Evolutionary conservation across 768 basidiomycete genomes (phyloP), one percentile per base, ranked within the genome.

Genomic region (Trametes maxima): DNA sequence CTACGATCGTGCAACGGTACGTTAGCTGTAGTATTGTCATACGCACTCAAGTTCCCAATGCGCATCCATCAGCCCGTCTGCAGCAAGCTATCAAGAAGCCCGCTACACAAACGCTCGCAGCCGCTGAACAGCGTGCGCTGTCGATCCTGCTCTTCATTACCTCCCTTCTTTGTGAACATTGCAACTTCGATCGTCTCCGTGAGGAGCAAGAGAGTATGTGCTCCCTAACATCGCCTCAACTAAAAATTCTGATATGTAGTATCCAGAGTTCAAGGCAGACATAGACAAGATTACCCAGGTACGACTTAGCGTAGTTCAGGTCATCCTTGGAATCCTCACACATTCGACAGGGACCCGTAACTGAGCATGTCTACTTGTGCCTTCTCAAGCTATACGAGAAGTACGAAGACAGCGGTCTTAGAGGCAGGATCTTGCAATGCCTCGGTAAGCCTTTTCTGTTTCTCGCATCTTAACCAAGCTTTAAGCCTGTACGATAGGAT

Each of bases 1-100:
- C 71, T 98, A 64, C 90, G 90, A 66, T 94, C 92, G 0, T 95
- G 93, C 74, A 91, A 94, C 68, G 80, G 94, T 91, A 62, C 53
- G 83, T 68, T 2, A 5, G 3, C 2, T 19, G 6, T 40, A 12
- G 40, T 19, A 14, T 24, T 17, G 42, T 47, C 33, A 35, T 14
- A 60, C 37, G 8, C 35, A 33, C 19, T 36, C 3, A 46, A n/a
- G 25, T 1, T 51, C 36, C 16, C 40, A 35, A 52, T 60, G 17
- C 2, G 7, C 19, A n/a, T 55, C 14, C n/a, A 6, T 3, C 67
- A 87, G 87, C 74, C n/a, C 87, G 92, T 40, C 75, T 90, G 12
- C 84, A 84, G 65, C 82, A 88, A 61, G 78, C 79, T 2, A 76
- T 86, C 40, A 79, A 73, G 50, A 81, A 81, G 45, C 75, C 81